Percentiles rank a stretch among this genome's conserved stretches.
These are phyloP conservation scores for Shiraia bambusicola DNA, from an alignment of 2,329 filamentous ascomycete species.

Conservation along the genomic window DNA sequence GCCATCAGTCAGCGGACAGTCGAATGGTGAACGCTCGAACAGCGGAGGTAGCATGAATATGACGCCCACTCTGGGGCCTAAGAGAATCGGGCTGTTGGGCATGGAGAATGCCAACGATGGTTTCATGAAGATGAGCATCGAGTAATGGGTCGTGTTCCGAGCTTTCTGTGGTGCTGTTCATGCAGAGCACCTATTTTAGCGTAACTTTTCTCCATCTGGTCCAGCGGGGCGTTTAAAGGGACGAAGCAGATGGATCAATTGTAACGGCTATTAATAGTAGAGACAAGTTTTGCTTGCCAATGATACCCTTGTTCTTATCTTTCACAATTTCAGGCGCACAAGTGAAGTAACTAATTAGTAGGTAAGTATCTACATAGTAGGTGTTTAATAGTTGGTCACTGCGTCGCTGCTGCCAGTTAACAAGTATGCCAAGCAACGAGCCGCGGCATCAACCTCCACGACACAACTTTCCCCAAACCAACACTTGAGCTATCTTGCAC, in stretches of 20 bases:
- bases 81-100: conserved; percentile 66
- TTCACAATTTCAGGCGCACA: not conserved
- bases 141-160: conserved; percentile 61
- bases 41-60: conserved; percentile 52
- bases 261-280: conserved; percentile 4
- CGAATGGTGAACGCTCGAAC: conserved; percentile 51
- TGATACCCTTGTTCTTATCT: conserved; percentile 13
- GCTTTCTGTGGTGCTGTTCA: conserved; percentile 1
- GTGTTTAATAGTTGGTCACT: conserved; percentile 19
- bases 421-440: conserved; percentile 23
- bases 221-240: conserved; percentile 31
- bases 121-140: conserved; percentile 96
- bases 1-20: conserved; percentile 55
- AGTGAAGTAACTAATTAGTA: too few relatives aligned
- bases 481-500: not conserved
- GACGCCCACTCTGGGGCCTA: conserved; percentile 48
- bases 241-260: not conserved
- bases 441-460: conserved; percentile 15
- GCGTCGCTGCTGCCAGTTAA: conserved; percentile 18
- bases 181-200: conserved; percentile 1
- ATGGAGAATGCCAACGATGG: conserved; percentile 97
- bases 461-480: conserved; percentile 18
- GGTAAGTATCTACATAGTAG: too few relatives aligned
- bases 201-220: conserved; percentile 4
- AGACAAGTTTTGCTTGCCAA: conserved; percentile 6